Evolutionary conservation across 1,139 yeast species (phyloP).

Genomic region (Geotrichum carabidarum): DNA sequence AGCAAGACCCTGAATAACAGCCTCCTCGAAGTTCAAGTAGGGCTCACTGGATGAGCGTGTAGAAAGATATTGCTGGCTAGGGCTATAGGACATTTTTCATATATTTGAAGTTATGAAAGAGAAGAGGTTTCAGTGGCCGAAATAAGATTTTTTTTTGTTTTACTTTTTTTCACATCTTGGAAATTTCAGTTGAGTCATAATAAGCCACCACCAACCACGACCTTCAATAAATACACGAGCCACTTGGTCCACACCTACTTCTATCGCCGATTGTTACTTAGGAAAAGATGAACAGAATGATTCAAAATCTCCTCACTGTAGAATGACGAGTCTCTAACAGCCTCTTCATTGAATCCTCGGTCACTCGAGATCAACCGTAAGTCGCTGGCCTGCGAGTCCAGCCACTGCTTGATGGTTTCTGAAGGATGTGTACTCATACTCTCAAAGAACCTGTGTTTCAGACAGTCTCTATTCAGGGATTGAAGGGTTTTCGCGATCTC

Average conservation of each 20-base stretch:
- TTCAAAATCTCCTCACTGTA: constrained; percentile 70
- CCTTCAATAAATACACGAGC: no score
- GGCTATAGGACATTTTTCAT: constrained; percentile 10
- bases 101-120: background rate
- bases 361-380: constrained; percentile 75
- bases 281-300: constrained; percentile 69
- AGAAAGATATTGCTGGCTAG: constrained; percentile 58
- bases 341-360: constrained; percentile 85
- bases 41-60: constrained; percentile 64
- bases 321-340: constrained; percentile 75
- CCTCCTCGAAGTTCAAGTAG: constrained; percentile 77
- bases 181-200: background rate
- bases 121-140: background rate
- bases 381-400: constrained; percentile 68
- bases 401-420: constrained; percentile 65
- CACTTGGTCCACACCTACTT: no score
- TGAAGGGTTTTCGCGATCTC: constrained; percentile 59
- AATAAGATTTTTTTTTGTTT: background rate
- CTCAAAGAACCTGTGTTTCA: constrained; percentile 66
- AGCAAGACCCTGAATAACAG: constrained; percentile 89
- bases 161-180: no score
- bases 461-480: constrained; percentile 58
- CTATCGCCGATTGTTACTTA: constrained; percentile 36
- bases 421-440: constrained; percentile 74
- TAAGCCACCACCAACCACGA: no score